phyloP scores from a whole-genome alignment of 108 stramenopile species.

The Chaetoceros muelleri region DNA sequence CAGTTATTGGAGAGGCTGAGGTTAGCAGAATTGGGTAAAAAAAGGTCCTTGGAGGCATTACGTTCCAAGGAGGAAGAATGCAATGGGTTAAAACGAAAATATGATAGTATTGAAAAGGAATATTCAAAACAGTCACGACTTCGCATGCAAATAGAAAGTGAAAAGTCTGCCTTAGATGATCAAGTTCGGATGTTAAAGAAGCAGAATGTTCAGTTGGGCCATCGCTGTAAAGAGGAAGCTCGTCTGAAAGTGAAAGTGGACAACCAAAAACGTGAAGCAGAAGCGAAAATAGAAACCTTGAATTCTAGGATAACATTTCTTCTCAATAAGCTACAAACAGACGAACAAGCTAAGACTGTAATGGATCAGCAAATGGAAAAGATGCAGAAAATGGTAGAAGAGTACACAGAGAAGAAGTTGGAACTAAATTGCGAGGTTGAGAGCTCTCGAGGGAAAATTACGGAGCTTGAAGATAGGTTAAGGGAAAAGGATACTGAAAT shows the following conservation, averaged over 20 bases:
- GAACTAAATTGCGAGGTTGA: conserved; percentile 39
- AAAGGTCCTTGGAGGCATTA: conserved; percentile 68
- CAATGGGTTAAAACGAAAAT: conserved; percentile 57
- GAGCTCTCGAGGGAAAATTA: conserved; percentile 17
- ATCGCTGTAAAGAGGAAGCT: conserved; percentile 54
- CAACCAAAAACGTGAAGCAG: conserved; percentile 46
- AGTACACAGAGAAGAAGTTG: conserved; percentile 36
- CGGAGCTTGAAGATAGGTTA: conserved; percentile 19
- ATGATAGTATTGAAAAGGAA: conserved; percentile 59
- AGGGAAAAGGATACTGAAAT: conserved; percentile 26
- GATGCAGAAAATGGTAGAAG: conserved; percentile 49
- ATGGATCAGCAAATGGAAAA: conserved; percentile 62
- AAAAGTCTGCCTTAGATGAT: conserved; percentile 48
- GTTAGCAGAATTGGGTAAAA: conserved; percentile 77
- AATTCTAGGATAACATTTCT: conserved; percentile 62
- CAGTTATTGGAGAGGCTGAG: conserved; percentile 77
- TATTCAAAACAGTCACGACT: conserved; percentile 43
- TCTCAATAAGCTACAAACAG: conserved; percentile 68
- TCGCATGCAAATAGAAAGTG: conserved; percentile 58
- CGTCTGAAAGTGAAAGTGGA: conserved; percentile 46
- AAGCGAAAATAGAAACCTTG: conserved; percentile 59
- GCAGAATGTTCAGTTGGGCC: conserved; percentile 57
- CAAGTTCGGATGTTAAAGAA: conserved; percentile 66
- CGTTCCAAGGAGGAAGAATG: conserved; percentile 68
- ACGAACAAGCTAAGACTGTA: conserved; percentile 56